Conservation (phyloP, 257 asterid genomes). For the Scutellaria barbata region DNA sequence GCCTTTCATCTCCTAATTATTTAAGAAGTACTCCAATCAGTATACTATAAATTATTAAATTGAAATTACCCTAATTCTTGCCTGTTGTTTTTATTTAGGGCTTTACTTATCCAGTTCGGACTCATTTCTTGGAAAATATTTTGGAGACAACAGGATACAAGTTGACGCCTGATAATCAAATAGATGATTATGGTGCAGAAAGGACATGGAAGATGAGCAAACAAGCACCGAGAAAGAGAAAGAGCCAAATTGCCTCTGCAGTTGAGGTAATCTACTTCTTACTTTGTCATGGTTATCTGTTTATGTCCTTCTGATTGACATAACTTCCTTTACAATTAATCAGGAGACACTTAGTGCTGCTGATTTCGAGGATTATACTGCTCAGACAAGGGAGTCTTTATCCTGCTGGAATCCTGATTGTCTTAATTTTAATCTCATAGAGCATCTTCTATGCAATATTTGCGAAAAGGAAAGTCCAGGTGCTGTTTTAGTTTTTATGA, state of each 20-base stretch:
- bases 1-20: too few relatives aligned
- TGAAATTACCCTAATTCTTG: constrained; percentile 32
- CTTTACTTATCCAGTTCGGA: constrained; percentile 78
- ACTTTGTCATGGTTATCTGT: constrained; percentile 20
- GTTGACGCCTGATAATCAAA: constrained; percentile 80
- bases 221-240: constrained; percentile 84
- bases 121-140: constrained; percentile 81
- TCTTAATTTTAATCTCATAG: constrained; percentile 81
- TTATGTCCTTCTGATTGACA: constrained; percentile 38
- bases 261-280: constrained; percentile 68
- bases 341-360: constrained; percentile 80
- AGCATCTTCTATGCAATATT: constrained; percentile 68
- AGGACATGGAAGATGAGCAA: constrained; percentile 87
- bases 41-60: background rate
- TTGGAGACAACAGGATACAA: constrained; percentile 86
- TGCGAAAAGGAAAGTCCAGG: constrained; percentile 75
- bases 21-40: constrained; percentile 5
- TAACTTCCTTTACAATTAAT: constrained; percentile 36
- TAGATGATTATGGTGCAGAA: constrained; percentile 89
- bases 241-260: constrained; percentile 86
- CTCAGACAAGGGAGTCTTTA: constrained; percentile 79
- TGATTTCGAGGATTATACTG: constrained; percentile 59
- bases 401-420: constrained; percentile 95
- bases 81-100: constrained; percentile 45
- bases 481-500: constrained; percentile 90